Evolutionary conservation across 805 yeast species (phyloP).

Genomic region (Nakazawaea wyomingensis): DNA sequence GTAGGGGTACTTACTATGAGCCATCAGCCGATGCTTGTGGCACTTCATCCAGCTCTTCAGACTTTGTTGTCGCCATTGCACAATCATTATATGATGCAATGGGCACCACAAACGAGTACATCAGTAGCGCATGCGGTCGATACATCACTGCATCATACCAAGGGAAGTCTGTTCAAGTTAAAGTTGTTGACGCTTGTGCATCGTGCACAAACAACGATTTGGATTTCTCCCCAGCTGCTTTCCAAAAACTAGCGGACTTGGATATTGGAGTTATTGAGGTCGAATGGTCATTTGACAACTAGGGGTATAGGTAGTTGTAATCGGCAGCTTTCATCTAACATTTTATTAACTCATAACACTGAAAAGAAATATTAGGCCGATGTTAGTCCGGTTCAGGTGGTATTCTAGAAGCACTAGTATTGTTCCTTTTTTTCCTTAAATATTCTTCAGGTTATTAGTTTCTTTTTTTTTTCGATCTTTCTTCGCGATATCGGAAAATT

Average conservation of each 20-base stretch:
- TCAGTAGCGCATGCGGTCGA: slow-evolving; percentile 32
- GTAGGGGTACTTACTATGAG: slow-evolving; percentile 39
- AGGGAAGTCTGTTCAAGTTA: slow-evolving; percentile 50
- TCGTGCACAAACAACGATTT: slow-evolving; percentile 47
- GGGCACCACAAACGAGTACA: slow-evolving; percentile 30
- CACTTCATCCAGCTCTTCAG: slow-evolving; percentile 35
- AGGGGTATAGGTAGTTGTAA: background rate
- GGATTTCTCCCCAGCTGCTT: slow-evolving; percentile 61
- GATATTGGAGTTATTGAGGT: slow-evolving; percentile 49
- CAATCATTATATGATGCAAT: slow-evolving; percentile 35
- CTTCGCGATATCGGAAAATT: no score
- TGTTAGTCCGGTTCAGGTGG: no score
- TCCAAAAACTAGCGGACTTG: slow-evolving; percentile 43
- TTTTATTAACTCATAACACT: no score
- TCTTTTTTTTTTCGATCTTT: no score
- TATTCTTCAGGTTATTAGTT: no score
- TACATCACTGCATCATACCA: slow-evolving; percentile 39
- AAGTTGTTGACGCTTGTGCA: slow-evolving; percentile 53
- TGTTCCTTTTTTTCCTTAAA: no score
- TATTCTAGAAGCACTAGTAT: no score
- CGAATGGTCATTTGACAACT: slow-evolving; percentile 33
- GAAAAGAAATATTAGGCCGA: no score
- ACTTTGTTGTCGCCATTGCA: slow-evolving; percentile 49
- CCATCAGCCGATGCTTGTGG: slow-evolving; percentile 55
- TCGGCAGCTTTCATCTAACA: no score